Conservation (phyloP, 345 rosid species). For the Chamaenerion angustifolium region DNA sequence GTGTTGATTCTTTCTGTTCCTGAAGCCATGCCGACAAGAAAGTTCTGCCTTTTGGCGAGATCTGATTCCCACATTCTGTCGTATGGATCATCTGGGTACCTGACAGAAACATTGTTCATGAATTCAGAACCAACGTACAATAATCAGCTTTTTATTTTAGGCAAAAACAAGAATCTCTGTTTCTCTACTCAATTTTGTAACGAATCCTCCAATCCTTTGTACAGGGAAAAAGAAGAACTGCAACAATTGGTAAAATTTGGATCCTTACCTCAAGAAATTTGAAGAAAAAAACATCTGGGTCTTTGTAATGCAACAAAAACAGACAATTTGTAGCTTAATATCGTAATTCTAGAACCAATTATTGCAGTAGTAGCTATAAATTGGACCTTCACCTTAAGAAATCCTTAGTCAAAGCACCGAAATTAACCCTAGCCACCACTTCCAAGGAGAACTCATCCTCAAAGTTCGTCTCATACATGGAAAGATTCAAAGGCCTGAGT, state of each 20-base stretch:
- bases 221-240: too few species aligned
- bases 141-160: too few species aligned
- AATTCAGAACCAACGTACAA: not conserved
- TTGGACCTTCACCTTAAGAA: slow-evolving; percentile 36
- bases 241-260: too few species aligned
- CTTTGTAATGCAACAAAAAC: too few species aligned
- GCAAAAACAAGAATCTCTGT: too few species aligned
- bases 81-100: slow-evolving; percentile 98
- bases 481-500: slow-evolving; percentile 71
- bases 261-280: too few species aligned
- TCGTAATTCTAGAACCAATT: too few species aligned
- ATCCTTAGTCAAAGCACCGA: slow-evolving; percentile 62
- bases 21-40: slow-evolving; percentile 69
- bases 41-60: slow-evolving; percentile 64
- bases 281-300: too few species aligned
- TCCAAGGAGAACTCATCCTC: slow-evolving; percentile 75
- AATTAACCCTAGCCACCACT: slow-evolving; percentile 87
- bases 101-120: slow-evolving; percentile 9
- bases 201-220: too few species aligned
- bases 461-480: slow-evolving; percentile 80
- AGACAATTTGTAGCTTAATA: too few species aligned
- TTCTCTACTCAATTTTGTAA: too few species aligned
- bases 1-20: slow-evolving; percentile 73
- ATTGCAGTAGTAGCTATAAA: too few species aligned
- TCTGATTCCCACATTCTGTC: slow-evolving; percentile 99